These are phyloP conservation scores for Cyclotella choctawhatcheeana DNA, from an alignment of 108 stramenopile species.

Conservation along the genomic window DNA sequence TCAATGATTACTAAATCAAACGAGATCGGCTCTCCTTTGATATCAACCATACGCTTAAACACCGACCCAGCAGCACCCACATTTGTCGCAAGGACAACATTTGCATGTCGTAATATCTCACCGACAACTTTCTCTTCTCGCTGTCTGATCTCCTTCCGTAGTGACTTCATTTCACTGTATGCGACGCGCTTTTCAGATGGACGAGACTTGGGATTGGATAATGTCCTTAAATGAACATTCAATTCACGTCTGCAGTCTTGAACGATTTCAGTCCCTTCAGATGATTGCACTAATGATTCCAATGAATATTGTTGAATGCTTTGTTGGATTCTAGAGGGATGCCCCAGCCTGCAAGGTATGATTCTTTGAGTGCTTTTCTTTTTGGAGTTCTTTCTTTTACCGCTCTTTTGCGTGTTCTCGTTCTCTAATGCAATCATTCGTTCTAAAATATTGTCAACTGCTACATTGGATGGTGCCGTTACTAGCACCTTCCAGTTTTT, in stretches of 20 bases:
- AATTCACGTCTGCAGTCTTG: constrained; percentile 89
- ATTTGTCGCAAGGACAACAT: constrained; percentile 90
- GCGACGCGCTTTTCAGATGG: constrained; percentile 59
- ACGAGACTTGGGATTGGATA: constrained; percentile 55
- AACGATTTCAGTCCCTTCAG: constrained; percentile 96
- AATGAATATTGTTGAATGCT: constrained; percentile 86
- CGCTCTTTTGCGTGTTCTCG: constrained; percentile 8
- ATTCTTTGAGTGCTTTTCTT: constrained; percentile 40
- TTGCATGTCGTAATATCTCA: constrained; percentile 72
- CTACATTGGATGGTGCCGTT: constrained; percentile 98
- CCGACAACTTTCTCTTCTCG: constrained; percentile 91
- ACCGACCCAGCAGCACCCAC: constrained; percentile 78
- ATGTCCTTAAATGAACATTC: constrained; percentile 57
- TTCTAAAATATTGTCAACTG: constrained; percentile 97
- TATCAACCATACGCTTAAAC: constrained; percentile 57
- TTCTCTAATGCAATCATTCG: constrained; percentile 66
- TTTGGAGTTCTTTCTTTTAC: constrained; percentile 25
- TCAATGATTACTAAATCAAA: constrained; percentile 99
- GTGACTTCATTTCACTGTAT: constrained; percentile 72
- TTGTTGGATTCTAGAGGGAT: constrained; percentile 92
- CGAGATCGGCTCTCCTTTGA: constrained; percentile 48
- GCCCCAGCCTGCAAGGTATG: constrained; percentile 90
- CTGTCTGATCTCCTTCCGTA: constrained; percentile 86
- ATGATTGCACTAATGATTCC: constrained; percentile 86
- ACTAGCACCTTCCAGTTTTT: constrained; percentile 87